Base-by-base conservation (phyloP, 129 eudicot species). In the Helichrysum umbraculigerum region DNA sequence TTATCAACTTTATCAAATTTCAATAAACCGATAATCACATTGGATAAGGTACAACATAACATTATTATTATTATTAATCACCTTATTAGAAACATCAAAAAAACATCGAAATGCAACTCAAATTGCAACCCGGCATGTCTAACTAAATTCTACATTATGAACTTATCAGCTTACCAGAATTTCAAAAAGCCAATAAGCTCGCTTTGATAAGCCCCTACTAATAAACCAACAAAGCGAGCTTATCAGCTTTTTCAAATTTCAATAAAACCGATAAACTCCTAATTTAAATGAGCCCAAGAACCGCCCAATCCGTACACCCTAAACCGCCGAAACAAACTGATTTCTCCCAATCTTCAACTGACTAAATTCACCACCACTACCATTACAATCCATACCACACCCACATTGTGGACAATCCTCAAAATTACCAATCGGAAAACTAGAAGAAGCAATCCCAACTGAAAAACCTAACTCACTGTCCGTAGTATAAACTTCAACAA, bases 371-470 rank as follows among this genome's bases (percentile, higher is more conserved):
- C 29, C 37, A 10, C 28, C n/a, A n/a, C n/a, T 35, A 0, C 52
- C 78, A 70, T 80, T 64, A 74, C 97, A 91, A 66, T 84, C 69
- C 86, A 91, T 66, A 21, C 98, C 97, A 79, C 98, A 94, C 15
- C 96, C 98, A 79, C 97, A 94, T 42, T 83, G 91, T 30, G 98
- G 98, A 76, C 87, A 83, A 33, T 78, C 74, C 3, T 76, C 83
- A 34, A 94, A 91, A 80, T 89, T 91, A 64, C 81, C 87, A 47
- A 91, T 59, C 9, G 87, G 83, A 76, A 94, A 94, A 0, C 83
- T 71, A 6, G 91, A 96, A 22, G 92, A 84, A 20, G 88, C 87
- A 67, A 94, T 73, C 9, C 98, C 97, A 17, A 91, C 93, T 2
- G 93, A 88, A 51, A 94, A 91, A 9, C 87, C 79, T 19, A 94